Evolutionary conservation across 768 basidiomycete species (phyloP), one percentile per base, ranked within the genome.

Genomic region (Suillus occidentalis): DNA sequence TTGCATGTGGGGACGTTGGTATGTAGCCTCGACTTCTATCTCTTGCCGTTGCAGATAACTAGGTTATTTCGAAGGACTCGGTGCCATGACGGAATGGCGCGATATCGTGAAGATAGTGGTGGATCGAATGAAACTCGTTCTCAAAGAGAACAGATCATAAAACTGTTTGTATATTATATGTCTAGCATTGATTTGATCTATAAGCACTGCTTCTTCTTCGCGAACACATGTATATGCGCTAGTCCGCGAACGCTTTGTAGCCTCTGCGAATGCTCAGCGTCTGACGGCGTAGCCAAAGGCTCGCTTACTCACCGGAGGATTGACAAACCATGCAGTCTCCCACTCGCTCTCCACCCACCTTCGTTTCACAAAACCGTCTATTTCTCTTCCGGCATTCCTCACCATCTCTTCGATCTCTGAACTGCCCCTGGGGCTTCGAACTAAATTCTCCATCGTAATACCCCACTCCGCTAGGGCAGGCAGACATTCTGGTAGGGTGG

Each of bases 1-100:
- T 98, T 3, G 96, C 97, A 16, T 99, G 97, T 72, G 96, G 96
- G 3, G 97, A 98, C 73, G 77, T 93, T 57, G 96, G 96, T 91
- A 69, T 52, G 89, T 76, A 18, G 1, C 18, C 16, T 9, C 25
- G 40, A 8, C 28, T 39, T 34, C 3, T 45, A 39, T 39, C 36
- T 52, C 52, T 39, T 34, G 42, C 50, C 7, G 6, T 20, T 62
- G 22, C 28, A 31, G n/a, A 34, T 22, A n/a, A 36, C 3, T 0
- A 31, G 12, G 7, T 28, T 28, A 31, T 40, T 20, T 28, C 6
- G 2, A 28, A 59, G 57, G 57, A 28, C 18, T 59, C 9, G 55
- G 55, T 56, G 55, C 55, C 2, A 99, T 99, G 97, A 90, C 91
- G 1, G 96, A 98, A 71, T 98, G 96, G 97, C 82, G 80, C 56